These are phyloP conservation scores for Fraxinus sp. DNA, from an alignment of 305 asterid species.

Conservation along the genomic window DNA sequence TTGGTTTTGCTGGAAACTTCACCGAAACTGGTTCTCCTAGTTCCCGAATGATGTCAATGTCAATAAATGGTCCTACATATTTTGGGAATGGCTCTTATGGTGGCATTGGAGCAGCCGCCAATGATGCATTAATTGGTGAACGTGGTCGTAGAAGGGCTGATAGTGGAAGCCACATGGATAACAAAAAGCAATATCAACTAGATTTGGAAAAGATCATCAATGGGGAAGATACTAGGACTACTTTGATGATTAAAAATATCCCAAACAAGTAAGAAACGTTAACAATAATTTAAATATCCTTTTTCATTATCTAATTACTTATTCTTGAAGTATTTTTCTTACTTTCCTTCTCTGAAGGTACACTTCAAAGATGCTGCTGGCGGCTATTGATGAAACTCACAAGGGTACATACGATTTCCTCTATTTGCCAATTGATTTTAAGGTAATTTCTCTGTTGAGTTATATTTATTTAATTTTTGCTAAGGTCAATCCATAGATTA, in stretches of 20 bases:
- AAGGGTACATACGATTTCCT: constrained; percentile 88
- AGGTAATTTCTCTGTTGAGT: constrained; percentile 46
- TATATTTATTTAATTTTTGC: constrained; percentile 8
- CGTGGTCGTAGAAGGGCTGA: constrained; percentile 79
- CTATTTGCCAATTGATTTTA: constrained; percentile 91
- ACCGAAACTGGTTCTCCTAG: constrained; percentile 59
- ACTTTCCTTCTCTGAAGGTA: constrained; percentile 48
- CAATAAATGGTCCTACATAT: constrained; percentile 61
- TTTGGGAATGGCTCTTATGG: constrained; percentile 71
- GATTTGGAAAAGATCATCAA: constrained; percentile 74
- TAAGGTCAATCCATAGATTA: background rate
- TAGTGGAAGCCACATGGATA: constrained; percentile 63
- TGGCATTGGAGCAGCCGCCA: constrained; percentile 44
- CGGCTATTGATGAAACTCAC: constrained; percentile 87
- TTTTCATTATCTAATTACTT: constrained; percentile 14
- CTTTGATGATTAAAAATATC: constrained; percentile 89
- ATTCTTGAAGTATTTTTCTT: constrained; percentile 6
- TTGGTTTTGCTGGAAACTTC: constrained; percentile 55
- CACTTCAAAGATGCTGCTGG: constrained; percentile 93
- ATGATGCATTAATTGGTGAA: constrained; percentile 54
- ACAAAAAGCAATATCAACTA: constrained; percentile 78
- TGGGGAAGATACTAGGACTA: constrained; percentile 85
- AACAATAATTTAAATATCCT: background rate
- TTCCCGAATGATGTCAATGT: constrained; percentile 58
- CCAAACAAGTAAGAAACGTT: constrained; percentile 75